Base-by-base conservation (phyloP, 495 filamentous ascomycete species). In the Penicillium coprophilum region DNA sequence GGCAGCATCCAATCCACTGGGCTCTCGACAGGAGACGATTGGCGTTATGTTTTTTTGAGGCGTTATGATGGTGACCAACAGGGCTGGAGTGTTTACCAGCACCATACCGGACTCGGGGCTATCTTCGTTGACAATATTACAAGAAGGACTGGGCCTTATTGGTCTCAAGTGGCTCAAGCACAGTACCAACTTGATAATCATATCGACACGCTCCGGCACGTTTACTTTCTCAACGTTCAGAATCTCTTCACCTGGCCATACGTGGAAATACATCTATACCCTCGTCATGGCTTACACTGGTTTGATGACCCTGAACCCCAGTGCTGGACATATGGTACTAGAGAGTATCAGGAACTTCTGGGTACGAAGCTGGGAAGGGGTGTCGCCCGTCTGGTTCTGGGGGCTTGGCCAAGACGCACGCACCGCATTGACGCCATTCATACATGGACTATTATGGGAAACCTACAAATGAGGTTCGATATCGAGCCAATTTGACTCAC, bases 301-400 rank as follows among this genome's bases (percentile, higher is more conserved):
- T 6, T 1, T 23, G 19, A 31, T 6, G n/a, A 17, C 9, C 1
- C 19, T 13, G 4, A 7, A 9, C 3, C 5, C 6, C 21, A 24
- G n/a, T n/a, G 4, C 19, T 50, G 48, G 48, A 13, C 8, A 13
- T 41, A 40, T 2, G 34, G 15, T 27, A 30, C 49, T 9, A 13
- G 21, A 6, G 49, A 51, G 21, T 52, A 43, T 13, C 23, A 41
- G 24, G 50, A 52, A 24, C 20, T 52, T 4, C 17, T 40, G 10
- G 50, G 50, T 4, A 52, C 50, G 4, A 40, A 28, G 15, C 21
- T 52, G n/a, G 50, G 50, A 13, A 52, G 38, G n/a, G 36, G 12
- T 1, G 36, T 41, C 1, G 50, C 50, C 15, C 38, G 50, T 40
- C 23, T 52, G 19, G 36, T 52, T 11, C 38, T 52, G 4, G 24